Evolutionary conservation across 306 rosid species (phyloP).

Genomic region (Clitoria ternatea): DNA sequence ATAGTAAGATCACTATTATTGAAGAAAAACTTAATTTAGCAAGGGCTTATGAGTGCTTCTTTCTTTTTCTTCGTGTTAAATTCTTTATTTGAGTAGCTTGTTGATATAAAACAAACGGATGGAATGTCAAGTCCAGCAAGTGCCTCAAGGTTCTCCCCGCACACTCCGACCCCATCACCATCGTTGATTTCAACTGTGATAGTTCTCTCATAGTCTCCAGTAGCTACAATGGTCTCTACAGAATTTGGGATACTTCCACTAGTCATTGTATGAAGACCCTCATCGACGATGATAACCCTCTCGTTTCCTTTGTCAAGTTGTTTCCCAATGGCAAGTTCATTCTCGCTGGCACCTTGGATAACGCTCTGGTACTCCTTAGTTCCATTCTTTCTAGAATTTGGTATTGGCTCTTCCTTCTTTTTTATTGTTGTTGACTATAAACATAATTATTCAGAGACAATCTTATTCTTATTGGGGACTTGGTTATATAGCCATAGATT

Average conservation of each 20-base stretch:
- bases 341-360: conserved; percentile 92
- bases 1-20: conserved; percentile 4
- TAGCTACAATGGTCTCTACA: conserved; percentile 88
- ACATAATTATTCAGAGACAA: too few relatives aligned
- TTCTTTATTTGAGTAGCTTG: conserved; percentile 55
- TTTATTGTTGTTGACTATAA: too few relatives aligned
- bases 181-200: conserved; percentile 88
- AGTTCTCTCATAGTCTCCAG: conserved; percentile 89
- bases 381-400: too few relatives aligned
- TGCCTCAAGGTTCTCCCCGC: conserved; percentile 88
- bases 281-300: conserved; percentile 92
- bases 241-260: conserved; percentile 88
- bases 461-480: too few relatives aligned
- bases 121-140: conserved; percentile 97
- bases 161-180: conserved; percentile 88
- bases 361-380: conserved; percentile 52
- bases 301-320: conserved; percentile 86
- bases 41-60: conserved; percentile 5
- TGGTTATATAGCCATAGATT: too few relatives aligned
- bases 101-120: too few relatives aligned
- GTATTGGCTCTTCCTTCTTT: too few relatives aligned
- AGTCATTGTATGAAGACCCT: conserved; percentile 94
- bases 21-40: background rate
- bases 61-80: background rate
- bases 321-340: conserved; percentile 86